Evolutionary conservation across 1,284 basidiomycete genomes (phyloP).

Genomic region (Malassezia slooffiae): DNA sequence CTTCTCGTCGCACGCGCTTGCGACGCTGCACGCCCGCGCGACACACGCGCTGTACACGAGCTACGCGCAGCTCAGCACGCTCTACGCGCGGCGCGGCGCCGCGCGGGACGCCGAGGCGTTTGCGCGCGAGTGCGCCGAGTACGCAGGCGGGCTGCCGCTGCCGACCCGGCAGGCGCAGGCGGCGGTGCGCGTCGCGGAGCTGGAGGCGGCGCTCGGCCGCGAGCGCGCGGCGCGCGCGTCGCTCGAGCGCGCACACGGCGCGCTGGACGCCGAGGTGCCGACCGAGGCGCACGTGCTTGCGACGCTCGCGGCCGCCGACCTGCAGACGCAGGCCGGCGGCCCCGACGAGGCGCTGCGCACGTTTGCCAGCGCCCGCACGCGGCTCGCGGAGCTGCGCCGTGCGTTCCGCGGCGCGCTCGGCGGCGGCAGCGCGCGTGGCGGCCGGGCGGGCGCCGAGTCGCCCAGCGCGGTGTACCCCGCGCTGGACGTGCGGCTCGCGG

Average conservation of each 20-base stretch:
- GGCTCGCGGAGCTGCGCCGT: no score
- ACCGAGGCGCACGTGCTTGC: no score
- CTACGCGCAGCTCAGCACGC: conserved; percentile 19
- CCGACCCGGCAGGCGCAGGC: conserved; percentile 20
- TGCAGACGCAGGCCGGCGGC: no score
- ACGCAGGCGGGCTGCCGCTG: conserved; percentile 19
- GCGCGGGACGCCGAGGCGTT: conserved; percentile 32
- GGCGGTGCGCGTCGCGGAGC: conserved; percentile 24
- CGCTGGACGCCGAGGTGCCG: no score
- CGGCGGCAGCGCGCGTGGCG: no score
- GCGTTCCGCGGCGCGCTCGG: no score
- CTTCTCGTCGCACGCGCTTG: neutral
- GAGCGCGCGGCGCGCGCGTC: neutral
- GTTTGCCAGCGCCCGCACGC: no score
- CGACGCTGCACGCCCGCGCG: conserved; percentile 5
- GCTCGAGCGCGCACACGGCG: neutral
- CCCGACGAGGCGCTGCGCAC: no score
- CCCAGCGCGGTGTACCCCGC: no score
- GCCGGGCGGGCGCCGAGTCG: no score
- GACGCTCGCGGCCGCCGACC: no score
- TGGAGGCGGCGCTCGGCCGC: conserved; percentile 20
- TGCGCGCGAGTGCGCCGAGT: conserved; percentile 30
- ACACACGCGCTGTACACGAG: neutral
- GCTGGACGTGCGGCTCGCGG: no score
- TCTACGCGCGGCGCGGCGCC: conserved; percentile 33